These are phyloP conservation scores for Geotrichum phurueaensis DNA, from an alignment of 1,139 yeast genomes.

Conservation along the genomic window DNA sequence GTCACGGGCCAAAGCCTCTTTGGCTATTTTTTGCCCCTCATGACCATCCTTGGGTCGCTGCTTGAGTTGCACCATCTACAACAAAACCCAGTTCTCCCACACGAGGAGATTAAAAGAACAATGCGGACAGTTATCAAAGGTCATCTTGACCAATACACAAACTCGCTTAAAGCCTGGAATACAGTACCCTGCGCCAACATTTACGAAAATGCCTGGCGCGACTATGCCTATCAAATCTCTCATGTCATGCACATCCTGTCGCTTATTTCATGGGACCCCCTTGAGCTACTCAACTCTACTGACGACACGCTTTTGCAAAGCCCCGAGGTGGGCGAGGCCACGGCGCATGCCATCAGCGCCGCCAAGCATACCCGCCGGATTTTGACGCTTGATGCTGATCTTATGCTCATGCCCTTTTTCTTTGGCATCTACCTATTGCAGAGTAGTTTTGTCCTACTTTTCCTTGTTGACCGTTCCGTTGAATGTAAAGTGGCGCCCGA, in stretches of 20 bases:
- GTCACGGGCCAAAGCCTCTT: slow-evolving; percentile 25
- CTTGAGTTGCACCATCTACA: slow-evolving; percentile 26
- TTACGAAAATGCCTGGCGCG: slow-evolving; percentile 26
- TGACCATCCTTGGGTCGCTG: slow-evolving; percentile 28
- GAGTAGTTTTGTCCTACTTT: slow-evolving; percentile 28
- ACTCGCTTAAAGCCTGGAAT: slow-evolving; percentile 21
- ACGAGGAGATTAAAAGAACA: slow-evolving; percentile 12
- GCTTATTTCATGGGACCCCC: slow-evolving; percentile 28
- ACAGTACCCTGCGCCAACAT: slow-evolving; percentile 16
- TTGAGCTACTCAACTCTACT: slow-evolving; percentile 24
- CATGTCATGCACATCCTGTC: slow-evolving; percentile 27
- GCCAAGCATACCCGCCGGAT: slow-evolving; percentile 27
- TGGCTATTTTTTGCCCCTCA: slow-evolving; percentile 29
- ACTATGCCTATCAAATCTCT: slow-evolving; percentile 26
- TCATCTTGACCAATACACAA: slow-evolving; percentile 20
- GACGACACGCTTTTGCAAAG: slow-evolving; percentile 27
- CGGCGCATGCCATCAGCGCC: slow-evolving; percentile 27
- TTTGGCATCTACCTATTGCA: slow-evolving; percentile 31
- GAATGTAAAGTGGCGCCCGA: slow-evolving; percentile 31
- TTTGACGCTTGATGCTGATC: slow-evolving; percentile 29
- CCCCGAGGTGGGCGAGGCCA: slow-evolving; percentile 26
- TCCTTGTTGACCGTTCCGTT: slow-evolving; percentile 30
- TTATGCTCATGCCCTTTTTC: slow-evolving; percentile 34
- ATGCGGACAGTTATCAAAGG: slow-evolving; percentile 17
- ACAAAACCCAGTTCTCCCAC: slow-evolving; percentile 19